Evolutionary conservation across 208 protist species (phyloP).

Genomic region (Acanthamoeba quina): DNA sequence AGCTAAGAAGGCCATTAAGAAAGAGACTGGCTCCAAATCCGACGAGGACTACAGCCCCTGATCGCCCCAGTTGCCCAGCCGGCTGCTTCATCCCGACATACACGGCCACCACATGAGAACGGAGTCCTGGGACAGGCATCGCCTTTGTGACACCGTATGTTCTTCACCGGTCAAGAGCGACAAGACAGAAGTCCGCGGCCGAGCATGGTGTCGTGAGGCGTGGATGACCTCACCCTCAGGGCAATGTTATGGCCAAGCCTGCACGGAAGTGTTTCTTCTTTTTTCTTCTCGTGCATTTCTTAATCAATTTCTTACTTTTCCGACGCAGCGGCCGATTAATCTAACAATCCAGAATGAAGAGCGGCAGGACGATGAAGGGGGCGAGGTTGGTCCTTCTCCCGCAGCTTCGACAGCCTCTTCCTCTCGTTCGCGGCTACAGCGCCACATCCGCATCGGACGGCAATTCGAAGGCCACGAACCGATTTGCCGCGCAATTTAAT

Average conservation of each 20-base stretch:
- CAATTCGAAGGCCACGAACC: background rate
- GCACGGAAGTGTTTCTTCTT: background rate
- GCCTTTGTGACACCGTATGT: too few relatives aligned
- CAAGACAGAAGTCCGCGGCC: background rate
- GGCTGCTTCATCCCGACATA: too few relatives aligned
- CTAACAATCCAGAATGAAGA: too few relatives aligned
- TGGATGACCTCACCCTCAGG: too few relatives aligned
- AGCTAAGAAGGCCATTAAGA: background rate
- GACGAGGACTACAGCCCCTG: background rate
- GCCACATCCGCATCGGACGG: background rate
- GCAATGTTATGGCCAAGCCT: too few relatives aligned
- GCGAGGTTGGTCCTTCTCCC: background rate
- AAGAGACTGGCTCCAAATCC: background rate
- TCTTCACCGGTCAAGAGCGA: too few relatives aligned
- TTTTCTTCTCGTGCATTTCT: background rate
- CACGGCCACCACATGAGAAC: too few relatives aligned
- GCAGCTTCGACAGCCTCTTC: background rate
- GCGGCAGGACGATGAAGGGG: constrained; percentile 18
- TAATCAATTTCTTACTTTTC: too few relatives aligned
- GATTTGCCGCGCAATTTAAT: background rate
- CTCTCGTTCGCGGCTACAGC: background rate
- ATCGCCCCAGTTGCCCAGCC: too few relatives aligned
- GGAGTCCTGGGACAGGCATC: too few relatives aligned
- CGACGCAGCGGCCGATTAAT: too few relatives aligned
- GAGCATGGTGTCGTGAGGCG: too few relatives aligned